Conservation (phyloP, 495 filamentous ascomycete genomes). For the Staphylotrichum tortipilum region DNA sequence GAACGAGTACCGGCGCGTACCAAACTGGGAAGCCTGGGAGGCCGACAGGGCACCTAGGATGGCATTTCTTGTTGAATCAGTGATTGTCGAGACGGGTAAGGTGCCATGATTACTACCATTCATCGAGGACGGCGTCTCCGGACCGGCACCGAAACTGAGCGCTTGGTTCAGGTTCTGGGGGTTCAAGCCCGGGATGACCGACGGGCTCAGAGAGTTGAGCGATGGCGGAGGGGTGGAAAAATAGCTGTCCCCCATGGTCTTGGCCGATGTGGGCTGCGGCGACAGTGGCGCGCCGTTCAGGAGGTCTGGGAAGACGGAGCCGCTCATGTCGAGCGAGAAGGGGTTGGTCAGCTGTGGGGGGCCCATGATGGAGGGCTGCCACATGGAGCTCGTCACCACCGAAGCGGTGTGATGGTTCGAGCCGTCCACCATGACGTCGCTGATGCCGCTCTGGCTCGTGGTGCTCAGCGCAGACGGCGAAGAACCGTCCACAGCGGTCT, state of each 20-base stretch:
- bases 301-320: conserved; percentile 50
- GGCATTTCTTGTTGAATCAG: conserved; percentile 85
- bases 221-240: conserved; percentile 58
- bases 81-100: conserved; percentile 61
- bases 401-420: conserved; percentile 50
- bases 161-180: conserved; percentile 49
- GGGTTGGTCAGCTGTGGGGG: conserved; percentile 49
- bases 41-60: conserved; percentile 63
- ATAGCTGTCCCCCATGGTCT: conserved; percentile 44
- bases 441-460: conserved; percentile 82
- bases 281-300: conserved; percentile 52
- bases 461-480: conserved; percentile 93
- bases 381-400: conserved; percentile 44
- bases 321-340: conserved; percentile 53
- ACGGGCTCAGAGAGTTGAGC: conserved; percentile 53
- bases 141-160: conserved; percentile 50
- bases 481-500: conserved; percentile 80
- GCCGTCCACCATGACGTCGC: conserved; percentile 85
- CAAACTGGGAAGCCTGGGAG: conserved; percentile 65
- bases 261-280: conserved; percentile 49
- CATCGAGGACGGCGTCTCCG: conserved; percentile 63
- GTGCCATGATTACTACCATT: conserved; percentile 51
- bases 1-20: conserved; percentile 68
- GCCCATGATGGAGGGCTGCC: conserved; percentile 60
- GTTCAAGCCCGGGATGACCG: conserved; percentile 42